Conservation (phyloP, 768 basidiomycete genomes). For the Suillus spraguei region DNA sequence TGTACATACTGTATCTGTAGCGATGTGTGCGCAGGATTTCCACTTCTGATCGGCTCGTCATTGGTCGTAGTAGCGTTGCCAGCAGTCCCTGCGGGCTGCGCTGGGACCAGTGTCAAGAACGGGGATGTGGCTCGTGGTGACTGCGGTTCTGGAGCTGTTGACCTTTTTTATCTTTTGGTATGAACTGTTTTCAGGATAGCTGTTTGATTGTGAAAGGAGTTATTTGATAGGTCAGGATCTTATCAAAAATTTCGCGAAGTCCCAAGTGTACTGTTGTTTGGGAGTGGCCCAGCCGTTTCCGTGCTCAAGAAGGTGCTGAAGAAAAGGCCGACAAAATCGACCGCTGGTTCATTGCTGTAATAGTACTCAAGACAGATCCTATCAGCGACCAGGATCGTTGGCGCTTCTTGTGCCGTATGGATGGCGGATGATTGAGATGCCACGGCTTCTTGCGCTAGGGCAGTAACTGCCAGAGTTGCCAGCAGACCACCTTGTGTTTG, state of each 20-base stretch:
- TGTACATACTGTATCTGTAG: too few species aligned
- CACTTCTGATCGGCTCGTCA: too few species aligned
- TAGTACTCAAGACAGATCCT: not conserved
- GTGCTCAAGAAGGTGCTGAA: conserved; percentile 88
- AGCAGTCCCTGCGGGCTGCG: too few species aligned
- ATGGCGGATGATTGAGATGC: not conserved
- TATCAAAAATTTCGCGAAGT: conserved; percentile 45
- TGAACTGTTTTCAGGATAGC: conserved; percentile 19
- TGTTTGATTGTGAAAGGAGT: not conserved
- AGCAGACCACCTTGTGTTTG: conserved; percentile 3
- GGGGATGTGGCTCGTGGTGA: conserved; percentile 1
- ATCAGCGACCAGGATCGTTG: not conserved
- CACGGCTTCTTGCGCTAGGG: not conserved
- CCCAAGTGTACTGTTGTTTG: conserved; percentile 73
- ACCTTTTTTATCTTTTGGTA: conserved; percentile 26
- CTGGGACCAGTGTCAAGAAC: conserved; percentile 46
- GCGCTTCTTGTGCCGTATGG: not conserved
- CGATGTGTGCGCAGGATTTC: too few species aligned
- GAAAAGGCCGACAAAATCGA: conserved; percentile 63
- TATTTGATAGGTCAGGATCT: not conserved
- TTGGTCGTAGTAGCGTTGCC: too few species aligned
- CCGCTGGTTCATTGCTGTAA: conserved; percentile 20
- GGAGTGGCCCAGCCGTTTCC: conserved; percentile 67
- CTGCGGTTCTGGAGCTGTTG: conserved; percentile 23
- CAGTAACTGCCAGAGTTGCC: not conserved